Evolutionary conservation across 768 basidiomycete genomes (phyloP).

Genomic region (Suillus luteus): DNA sequence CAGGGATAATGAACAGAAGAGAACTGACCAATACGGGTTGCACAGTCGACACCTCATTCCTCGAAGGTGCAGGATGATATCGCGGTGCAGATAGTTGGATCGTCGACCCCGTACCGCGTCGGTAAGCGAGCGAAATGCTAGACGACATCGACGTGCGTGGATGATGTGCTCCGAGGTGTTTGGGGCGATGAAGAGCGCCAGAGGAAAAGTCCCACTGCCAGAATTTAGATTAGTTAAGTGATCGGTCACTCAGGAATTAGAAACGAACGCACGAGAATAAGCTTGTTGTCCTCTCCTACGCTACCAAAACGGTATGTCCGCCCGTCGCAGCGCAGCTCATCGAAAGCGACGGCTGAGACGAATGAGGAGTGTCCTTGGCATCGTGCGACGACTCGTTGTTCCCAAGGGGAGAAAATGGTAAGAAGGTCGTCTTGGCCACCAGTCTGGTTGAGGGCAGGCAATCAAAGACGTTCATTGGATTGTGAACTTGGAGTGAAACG

Average conservation of each 20-base stretch:
- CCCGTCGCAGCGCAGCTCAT: slow-evolving; percentile 84
- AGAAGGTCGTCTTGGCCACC: slow-evolving; percentile 97
- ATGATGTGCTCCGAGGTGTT: slow-evolving; percentile 68
- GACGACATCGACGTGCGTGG: slow-evolving; percentile 81
- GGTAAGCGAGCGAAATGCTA: slow-evolving; percentile 68
- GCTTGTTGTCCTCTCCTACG: slow-evolving; percentile 95
- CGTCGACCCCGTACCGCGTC: slow-evolving; percentile 58
- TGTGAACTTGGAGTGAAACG: slow-evolving; percentile 9
- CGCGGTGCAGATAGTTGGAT: slow-evolving; percentile 55
- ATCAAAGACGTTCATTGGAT: slow-evolving; percentile 2
- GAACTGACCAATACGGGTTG: slow-evolving; percentile 82
- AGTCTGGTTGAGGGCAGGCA: slow-evolving; percentile 49
- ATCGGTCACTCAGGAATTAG: too few relatives aligned
- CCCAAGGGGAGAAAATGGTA: slow-evolving; percentile 93
- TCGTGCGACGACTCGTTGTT: slow-evolving; percentile 90
- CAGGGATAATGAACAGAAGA: not conserved
- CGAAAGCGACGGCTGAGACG: slow-evolving; percentile 87
- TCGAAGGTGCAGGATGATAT: slow-evolving; percentile 87
- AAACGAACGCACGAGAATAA: slow-evolving; percentile 68
- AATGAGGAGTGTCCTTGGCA: slow-evolving; percentile 98
- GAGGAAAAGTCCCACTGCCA: slow-evolving; percentile 92
- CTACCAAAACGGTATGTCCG: slow-evolving; percentile 94
- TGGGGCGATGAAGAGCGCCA: slow-evolving; percentile 86
- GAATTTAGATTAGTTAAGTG: not conserved
- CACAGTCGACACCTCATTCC: slow-evolving; percentile 86